Evolutionary conservation across 306 rosid genomes (phyloP), one percentile per base, ranked within the genome.

Genomic region (Cercis canadensis): DNA sequence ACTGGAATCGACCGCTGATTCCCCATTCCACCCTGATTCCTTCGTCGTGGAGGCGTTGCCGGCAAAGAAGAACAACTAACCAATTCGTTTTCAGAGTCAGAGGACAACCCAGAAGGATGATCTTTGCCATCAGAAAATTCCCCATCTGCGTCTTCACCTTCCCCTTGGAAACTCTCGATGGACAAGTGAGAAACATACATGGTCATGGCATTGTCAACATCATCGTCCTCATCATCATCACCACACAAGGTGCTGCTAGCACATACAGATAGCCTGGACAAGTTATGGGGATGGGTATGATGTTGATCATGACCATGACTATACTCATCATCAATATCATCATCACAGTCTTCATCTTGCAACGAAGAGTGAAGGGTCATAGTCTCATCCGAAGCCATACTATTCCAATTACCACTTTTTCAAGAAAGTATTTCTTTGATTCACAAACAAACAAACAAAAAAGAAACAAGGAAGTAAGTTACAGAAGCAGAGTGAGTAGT

Each of bases 241-340:
- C 72, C 86, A 47, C 71, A 74, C 54, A 72, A 11, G 37, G 84
- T 75, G 36, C 79, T 84, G 75, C 75, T 75, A 0, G 82, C 84
- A 61, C 95, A 83, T 8, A 88, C 85, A 5, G 97, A 90, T 18
- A 91, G 87, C 80, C 89, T 78, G 0, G 96, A 91, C 71, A 83
- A 47, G 76, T 82, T 86, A 14, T 73, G 85, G 1, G 71, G 81
- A 64, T 81, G 78, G 4, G 65, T 53, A 3, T 73, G 54, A 3
- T 73, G 75, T 29, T 53, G 71, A 19, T 53, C 52, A 13, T 15
- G 67, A 55, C 46, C 12, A 32, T 68, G 77, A 70, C 77, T 79
- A 60, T 69, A 71, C 21, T 36, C 72, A 16, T 67, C 69, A 17
- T 69, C 73, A 10, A 44, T 40, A n/a, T 67, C 81, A 24, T 87